Conservation (phyloP, 2,329 filamentous ascomycete species). For the Sporothrix brasiliensis region DNA sequence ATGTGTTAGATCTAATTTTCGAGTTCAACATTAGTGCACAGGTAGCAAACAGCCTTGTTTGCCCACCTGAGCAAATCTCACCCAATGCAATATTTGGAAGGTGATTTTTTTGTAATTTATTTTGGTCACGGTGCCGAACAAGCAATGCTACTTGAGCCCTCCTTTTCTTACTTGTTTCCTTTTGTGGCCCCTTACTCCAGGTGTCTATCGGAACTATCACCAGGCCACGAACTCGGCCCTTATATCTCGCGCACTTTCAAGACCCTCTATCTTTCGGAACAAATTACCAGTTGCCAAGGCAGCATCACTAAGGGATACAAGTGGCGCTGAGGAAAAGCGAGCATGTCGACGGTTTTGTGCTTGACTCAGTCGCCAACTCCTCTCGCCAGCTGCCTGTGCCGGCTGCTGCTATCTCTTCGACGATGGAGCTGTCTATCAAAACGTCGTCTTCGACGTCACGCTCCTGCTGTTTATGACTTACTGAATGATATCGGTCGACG, state of each 20-base stretch:
- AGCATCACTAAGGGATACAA: neutral
- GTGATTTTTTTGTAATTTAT: neutral
- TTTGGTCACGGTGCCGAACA: neutral
- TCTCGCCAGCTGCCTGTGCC: neutral
- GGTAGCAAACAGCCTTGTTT: neutral
- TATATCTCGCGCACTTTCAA: constrained; percentile 42
- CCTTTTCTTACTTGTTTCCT: too few relatives aligned
- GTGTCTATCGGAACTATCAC: neutral
- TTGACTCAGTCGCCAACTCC: too few relatives aligned
- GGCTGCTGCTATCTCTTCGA: neutral
- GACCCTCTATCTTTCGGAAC: constrained; percentile 41
- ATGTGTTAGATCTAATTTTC: constrained; percentile 15
- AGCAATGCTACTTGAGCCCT: neutral
- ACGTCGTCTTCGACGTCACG: neutral
- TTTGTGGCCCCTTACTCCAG: too few relatives aligned
- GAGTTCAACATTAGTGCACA: neutral
- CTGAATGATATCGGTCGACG: neutral
- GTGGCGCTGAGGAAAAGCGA: neutral
- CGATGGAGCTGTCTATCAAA: neutral
- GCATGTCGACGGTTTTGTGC: neutral
- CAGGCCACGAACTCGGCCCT: constrained; percentile 38
- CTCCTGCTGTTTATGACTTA: neutral
- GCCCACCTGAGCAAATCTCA: neutral
- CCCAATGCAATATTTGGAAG: constrained; percentile 5
- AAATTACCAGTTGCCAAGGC: constrained; percentile 21